Base-by-base conservation (phyloP, 768 basidiomycete genomes). In the Pleurotus salmoneostramineus region DNA sequence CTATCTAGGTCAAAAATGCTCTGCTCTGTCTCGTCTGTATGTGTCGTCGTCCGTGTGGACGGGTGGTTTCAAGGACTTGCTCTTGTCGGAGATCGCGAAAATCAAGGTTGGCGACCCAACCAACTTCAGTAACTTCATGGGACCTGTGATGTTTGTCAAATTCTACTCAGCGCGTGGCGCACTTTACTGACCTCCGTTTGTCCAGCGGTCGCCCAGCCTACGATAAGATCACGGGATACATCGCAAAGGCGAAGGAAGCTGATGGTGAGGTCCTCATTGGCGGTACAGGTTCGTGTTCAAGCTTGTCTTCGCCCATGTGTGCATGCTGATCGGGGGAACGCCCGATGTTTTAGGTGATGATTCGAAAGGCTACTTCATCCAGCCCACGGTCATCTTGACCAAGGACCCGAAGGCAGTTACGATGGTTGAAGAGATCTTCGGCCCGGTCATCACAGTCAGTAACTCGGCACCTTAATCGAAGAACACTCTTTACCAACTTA, bases 361-460 rank as follows among this genome's bases (percentile, higher is more conserved):
- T 70, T 93, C 93, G 21, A 92, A 84, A 66, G 97, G 97, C 6
- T 99, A 85, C 80, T 98, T 88, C 72, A 78, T 99, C 58, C 85
- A 95, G 69, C 97, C 97, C 3, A 99, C 97, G 6, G 85, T 98
- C 58, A 95, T 99, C 65, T 73, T 93, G 59, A 96, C 89, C 64
- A 90, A 91, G 67, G 93, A 98, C 69, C 94, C 97, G 42, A 83
- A 83, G 60, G 90, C 86, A 1, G 72, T 95, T 45, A 95, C 95
- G 1, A 91, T 99, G 84, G 83, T 82, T 5, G 92, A 98, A 63
- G 97, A 99, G 74, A 91, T 99, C 65, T 98, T 99, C 65, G 97
- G 97, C 1, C 97, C 97, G 27, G 95, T 98, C 36, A 65, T 98
- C 54, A 96, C 95, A 36, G 93, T 92, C 62, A 50, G 77, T n/a